These are phyloP conservation scores for Chionographis japonica DNA, from an alignment of 106 monocot genomes.

Conservation along the genomic window DNA sequence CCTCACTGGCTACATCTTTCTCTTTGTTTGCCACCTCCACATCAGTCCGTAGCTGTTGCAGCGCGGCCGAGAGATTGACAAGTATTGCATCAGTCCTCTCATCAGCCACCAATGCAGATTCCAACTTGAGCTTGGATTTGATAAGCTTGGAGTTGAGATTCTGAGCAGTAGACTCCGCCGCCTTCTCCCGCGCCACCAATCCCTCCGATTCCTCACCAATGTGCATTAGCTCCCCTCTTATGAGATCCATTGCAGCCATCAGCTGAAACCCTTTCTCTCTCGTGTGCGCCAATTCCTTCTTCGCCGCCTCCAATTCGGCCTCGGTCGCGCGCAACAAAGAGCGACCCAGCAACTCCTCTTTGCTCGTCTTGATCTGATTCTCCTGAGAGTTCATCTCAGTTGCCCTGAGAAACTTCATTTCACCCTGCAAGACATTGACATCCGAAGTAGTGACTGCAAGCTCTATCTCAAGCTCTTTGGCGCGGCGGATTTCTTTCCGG, in stretches of 20 bases:
- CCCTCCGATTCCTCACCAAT: conserved; percentile 8
- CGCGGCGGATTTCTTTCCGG: conserved; percentile 7
- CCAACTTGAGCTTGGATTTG: conserved; percentile 24
- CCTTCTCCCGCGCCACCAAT: conserved; percentile 14
- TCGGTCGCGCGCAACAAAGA: neutral
- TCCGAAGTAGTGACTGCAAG: conserved; percentile 29
- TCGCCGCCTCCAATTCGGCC: conserved; percentile 24
- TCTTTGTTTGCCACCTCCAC: conserved; percentile 18
- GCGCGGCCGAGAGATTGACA: conserved; percentile 22
- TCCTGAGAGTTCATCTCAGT: conserved; percentile 11
- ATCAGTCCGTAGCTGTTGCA: conserved; percentile 21
- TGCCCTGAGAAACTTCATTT: conserved; percentile 27
- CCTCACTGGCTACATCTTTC: neutral
- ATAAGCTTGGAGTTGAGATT: conserved; percentile 34
- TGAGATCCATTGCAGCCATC: conserved; percentile 34
- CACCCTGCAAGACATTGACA: conserved; percentile 29
- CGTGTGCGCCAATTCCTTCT: conserved; percentile 16
- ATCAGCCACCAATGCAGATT: conserved; percentile 15
- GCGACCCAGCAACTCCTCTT: neutral
- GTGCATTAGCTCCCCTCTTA: conserved; percentile 10
- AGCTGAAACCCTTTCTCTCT: conserved; percentile 28
- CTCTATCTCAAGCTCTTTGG: conserved; percentile 21
- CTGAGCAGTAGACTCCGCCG: conserved; percentile 15
- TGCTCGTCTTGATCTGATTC: neutral
- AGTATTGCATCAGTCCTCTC: conserved; percentile 17